Base-by-base conservation (phyloP, 257 asterid genomes). In the Solanum megistacrolobum region DNA sequence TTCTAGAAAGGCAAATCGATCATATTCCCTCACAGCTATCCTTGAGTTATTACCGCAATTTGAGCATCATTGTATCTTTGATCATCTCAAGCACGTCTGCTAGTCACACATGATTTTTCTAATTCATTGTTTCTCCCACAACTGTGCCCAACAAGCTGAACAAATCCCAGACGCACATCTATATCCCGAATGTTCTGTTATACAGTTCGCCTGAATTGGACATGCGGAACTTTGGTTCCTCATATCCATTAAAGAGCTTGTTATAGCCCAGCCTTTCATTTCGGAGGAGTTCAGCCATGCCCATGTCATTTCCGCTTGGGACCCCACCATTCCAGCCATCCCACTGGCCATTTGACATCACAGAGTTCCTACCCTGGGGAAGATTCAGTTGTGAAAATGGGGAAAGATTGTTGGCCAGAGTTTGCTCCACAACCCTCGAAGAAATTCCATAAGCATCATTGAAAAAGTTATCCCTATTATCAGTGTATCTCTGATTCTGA, bases 341-440 rank as follows among this genome's bases (percentile, higher is more conserved):
- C 98, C 98, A 95, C 74, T 92, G 99, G 86, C 98, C 97, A 90
- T 94, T 94, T 83, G 98, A 89, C 87, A 93, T 60, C 79, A 92
- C 74, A 87, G 94, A 92, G 71, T 90, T 94, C 88, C 98, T 93
- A 72, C 95, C 88, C 89, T 93, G 98, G 27, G 95, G 92, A 65
- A 88, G 76, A 91, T 83, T 89, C 88, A 92, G 89, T 88, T 93
- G 98, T 48, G 99, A 82, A 85, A 88, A 96, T 76, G 95, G 91
- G 87, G 99, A 90, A 60, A 83, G 90, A 88, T 93, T 94, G 91
- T 91, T 94, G 88, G 92, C 72, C 74, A 90, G 41, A 12, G 92
- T 88, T 90, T 97, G 99, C 79, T 94, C 99, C 90, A 93, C 86
- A 79, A 91, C 90, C 92, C 96, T 91, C 9, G 97, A 92, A 88